Evolutionary conservation across 768 basidiomycete genomes (phyloP), one percentile per base, ranked within the genome.

Genomic region (Roridomyces roridus): DNA sequence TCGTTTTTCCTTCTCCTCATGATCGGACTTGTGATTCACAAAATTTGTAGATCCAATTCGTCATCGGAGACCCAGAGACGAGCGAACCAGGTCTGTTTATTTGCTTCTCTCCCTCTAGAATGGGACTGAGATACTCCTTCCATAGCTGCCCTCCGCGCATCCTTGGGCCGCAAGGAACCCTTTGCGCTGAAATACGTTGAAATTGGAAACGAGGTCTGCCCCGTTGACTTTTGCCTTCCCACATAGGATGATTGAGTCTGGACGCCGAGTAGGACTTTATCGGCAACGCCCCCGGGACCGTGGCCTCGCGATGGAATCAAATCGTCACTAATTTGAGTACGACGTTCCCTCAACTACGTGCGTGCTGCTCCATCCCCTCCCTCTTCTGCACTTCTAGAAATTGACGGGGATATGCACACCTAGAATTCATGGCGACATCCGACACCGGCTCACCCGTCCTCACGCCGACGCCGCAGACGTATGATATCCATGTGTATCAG

Each of bases 341-440:
- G 9, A 70, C 74, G 42, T 86, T 85, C 72, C 85, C 85, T 0
- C 66, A 81, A 6, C 68, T 85, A 46, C 74, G 84, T 85, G 65
- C 5, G n/a, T 34, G 18, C 24, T 39, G 26, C 21, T 9, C 11
- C 15, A 28, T 6, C 24, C 18, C 35, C 36, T 35, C 21, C 11
- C 3, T 34, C 31, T 31, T 12, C 24, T 18, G 25, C 1, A 23
- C 42, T 10, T 11, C 45, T 24, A n/a, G n/a, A n/a, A n/a, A n/a
- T n/a, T n/a, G n/a, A n/a, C n/a, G n/a, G n/a, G n/a, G n/a, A n/a
- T n/a, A n/a, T n/a, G n/a, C n/a, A n/a, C n/a, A n/a, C n/a, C n/a
- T n/a, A 87, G 85, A 72, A 6, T 85, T 85, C 67, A 82, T 87
- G 51, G 85, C 85, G 0, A 86, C 85, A 0, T 53, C 51, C 11